phyloP scores from a whole-genome alignment of 1,284 basidiomycete species.

The Trichosporon ovoides region DNA sequence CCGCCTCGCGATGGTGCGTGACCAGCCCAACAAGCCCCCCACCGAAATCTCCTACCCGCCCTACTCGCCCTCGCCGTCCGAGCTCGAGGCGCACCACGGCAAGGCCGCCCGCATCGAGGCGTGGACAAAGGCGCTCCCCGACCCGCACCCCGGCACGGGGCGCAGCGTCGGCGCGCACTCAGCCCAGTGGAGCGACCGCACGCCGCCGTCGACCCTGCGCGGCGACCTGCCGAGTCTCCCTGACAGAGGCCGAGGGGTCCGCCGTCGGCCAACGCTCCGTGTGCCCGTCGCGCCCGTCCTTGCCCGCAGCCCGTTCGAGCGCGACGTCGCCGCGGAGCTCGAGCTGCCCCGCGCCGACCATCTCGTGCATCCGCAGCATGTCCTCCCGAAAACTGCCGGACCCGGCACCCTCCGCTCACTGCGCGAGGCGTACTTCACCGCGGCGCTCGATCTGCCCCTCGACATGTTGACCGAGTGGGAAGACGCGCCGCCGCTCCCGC shows the following conservation, averaged over 20 bases:
- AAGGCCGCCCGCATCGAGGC: conserved; percentile 11
- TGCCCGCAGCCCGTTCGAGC: conserved; percentile 2
- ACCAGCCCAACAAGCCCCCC: neutral
- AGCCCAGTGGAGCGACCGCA: neutral
- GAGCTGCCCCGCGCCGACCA: conserved; percentile 8
- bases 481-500: too few relatives aligned
- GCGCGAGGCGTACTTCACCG: conserved; percentile 36
- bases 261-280: neutral
- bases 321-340: neutral
- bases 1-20: neutral
- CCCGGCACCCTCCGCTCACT: conserved; percentile 12
- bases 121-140: conserved; percentile 14
- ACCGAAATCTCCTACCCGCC: conserved; percentile 15
- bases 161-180: neutral
- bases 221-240: neutral
- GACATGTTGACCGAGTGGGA: conserved; percentile 28
- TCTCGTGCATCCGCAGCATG: neutral
- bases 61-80: conserved; percentile 23
- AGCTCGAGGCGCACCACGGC: conserved; percentile 13
- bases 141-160: neutral
- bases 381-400: neutral
- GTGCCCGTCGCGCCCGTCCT: conserved; percentile 5
- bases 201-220: neutral
- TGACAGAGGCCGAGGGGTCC: neutral
- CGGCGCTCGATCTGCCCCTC: conserved; percentile 33